Evolutionary conservation across 2,329 filamentous ascomycete species (phyloP).

Genomic region (Penicillium sumatraense): DNA sequence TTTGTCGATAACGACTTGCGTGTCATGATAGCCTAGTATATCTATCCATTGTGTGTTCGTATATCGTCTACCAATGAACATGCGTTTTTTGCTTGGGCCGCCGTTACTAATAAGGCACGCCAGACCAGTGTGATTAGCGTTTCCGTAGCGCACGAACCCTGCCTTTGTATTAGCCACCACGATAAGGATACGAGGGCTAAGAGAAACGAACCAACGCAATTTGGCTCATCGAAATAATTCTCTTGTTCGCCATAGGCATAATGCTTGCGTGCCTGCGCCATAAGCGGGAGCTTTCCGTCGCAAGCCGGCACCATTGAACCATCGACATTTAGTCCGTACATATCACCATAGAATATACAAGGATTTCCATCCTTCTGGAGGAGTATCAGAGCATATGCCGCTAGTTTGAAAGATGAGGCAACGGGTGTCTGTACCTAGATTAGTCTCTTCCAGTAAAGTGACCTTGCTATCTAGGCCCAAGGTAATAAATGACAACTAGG

Average conservation of each 20-base stretch:
- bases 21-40: slow-evolving; percentile 58
- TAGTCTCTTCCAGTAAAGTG: neutral
- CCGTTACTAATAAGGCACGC: slow-evolving; percentile 63
- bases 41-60: slow-evolving; percentile 68
- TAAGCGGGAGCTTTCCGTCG: slow-evolving; percentile 59
- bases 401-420: slow-evolving; percentile 69
- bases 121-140: slow-evolving; percentile 54
- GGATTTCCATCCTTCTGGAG: slow-evolving; percentile 67
- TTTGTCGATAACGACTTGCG: slow-evolving; percentile 61
- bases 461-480: neutral
- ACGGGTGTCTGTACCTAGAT: slow-evolving; percentile 56
- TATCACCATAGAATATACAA: slow-evolving; percentile 72
- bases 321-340: slow-evolving; percentile 64
- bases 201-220: slow-evolving; percentile 59
- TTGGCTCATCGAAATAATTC: slow-evolving; percentile 66
- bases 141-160: slow-evolving; percentile 56
- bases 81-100: slow-evolving; percentile 55
- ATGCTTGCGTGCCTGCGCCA: slow-evolving; percentile 66
- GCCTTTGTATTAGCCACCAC: neutral
- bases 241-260: slow-evolving; percentile 70
- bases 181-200: neutral
- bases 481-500: neutral
- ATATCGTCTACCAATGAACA: slow-evolving; percentile 65
- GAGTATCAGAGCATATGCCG: slow-evolving; percentile 74
- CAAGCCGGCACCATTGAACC: slow-evolving; percentile 59